These are phyloP conservation scores for Ascocoryne sarcoides DNA, from an alignment of 2,329 filamentous ascomycete genomes.

Conservation along the genomic window DNA sequence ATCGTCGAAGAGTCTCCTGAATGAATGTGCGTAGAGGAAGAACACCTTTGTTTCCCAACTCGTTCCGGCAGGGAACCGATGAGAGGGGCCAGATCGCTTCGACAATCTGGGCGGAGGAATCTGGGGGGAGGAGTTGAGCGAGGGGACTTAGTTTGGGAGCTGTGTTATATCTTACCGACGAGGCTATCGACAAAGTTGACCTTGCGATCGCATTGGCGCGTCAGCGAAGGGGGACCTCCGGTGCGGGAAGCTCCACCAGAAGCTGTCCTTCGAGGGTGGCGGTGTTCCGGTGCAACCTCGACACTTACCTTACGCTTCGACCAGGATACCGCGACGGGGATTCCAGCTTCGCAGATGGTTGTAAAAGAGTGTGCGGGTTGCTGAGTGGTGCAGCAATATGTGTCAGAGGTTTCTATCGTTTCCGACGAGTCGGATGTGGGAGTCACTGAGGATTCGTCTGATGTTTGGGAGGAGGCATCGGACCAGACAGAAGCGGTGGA, in stretches of 20 bases:
- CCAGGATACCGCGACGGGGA: conserved; percentile 24
- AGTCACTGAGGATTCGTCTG: conserved; percentile 53
- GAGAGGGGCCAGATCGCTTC: conserved; percentile 95
- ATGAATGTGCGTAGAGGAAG: conserved; percentile 92
- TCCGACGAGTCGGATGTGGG: conserved; percentile 45
- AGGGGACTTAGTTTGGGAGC: conserved; percentile 21
- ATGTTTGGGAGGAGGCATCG: conserved; percentile 58
- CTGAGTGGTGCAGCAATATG: conserved; percentile 31
- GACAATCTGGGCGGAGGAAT: conserved; percentile 95
- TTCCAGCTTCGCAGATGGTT: conserved; percentile 25
- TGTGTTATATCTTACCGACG: conserved; percentile 67
- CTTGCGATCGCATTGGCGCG: conserved; percentile 86
- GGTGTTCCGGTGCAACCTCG: conserved; percentile 50
- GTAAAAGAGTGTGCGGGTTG: conserved; percentile 28
- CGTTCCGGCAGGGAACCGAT: conserved; percentile 66
- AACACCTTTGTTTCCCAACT: conserved; percentile 65
- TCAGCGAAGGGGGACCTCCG: conserved; percentile 62
- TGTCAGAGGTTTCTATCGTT: conserved; percentile 37
- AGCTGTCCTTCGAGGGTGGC: conserved; percentile 52
- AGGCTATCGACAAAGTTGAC: conserved; percentile 93
- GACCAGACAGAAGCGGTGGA: conserved; percentile 75
- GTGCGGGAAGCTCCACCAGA: conserved; percentile 45
- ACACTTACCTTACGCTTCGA: conserved; percentile 30
- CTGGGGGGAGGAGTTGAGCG: conserved; percentile 43
- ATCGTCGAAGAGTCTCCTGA: conserved; percentile 90